These are phyloP conservation scores for Cyclotella baltica DNA, from an alignment of 108 stramenopile species.

Conservation along the genomic window DNA sequence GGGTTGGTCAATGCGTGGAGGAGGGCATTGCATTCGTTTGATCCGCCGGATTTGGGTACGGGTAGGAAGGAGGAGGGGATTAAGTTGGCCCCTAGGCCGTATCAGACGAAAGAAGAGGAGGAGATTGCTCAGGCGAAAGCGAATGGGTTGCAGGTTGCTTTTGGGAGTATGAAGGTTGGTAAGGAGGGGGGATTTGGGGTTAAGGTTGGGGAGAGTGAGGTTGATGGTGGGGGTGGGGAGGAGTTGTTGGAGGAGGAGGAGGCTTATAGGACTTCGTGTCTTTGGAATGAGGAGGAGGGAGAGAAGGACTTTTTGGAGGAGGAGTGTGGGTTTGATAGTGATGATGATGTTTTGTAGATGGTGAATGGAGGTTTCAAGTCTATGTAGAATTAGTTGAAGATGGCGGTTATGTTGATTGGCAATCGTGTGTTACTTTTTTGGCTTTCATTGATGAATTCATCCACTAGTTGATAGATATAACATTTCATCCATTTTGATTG, in stretches of 20 bases:
- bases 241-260: conserved; percentile 45
- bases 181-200: conserved; percentile 16
- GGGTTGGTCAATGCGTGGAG: conserved; percentile 84
- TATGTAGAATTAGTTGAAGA: too few relatives aligned
- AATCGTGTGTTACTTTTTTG: too few relatives aligned
- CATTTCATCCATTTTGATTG: too few relatives aligned
- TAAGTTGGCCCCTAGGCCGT: conserved; percentile 40
- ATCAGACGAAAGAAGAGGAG: conserved; percentile 43
- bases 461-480: too few relatives aligned
- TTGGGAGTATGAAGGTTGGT: conserved; percentile 43
- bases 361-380: background rate
- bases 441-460: too few relatives aligned
- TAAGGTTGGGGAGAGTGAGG: background rate
- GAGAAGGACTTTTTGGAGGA: conserved; percentile 45
- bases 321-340: conserved; percentile 45
- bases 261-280: conserved; percentile 29
- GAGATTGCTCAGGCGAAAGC: conserved; percentile 49
- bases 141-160: conserved; percentile 49
- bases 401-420: too few relatives aligned
- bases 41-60: conserved; percentile 66
- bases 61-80: conserved; percentile 18
- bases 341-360: conserved; percentile 52
- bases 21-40: conserved; percentile 77
- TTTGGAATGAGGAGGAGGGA: conserved; percentile 10
- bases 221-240: background rate